Percentiles rank a stretch among this genome's conserved stretches.
These are phyloP conservation scores for Yamadazyma atmosphaerica DNA, from an alignment of 1,139 yeast genomes.

Conservation along the genomic window DNA sequence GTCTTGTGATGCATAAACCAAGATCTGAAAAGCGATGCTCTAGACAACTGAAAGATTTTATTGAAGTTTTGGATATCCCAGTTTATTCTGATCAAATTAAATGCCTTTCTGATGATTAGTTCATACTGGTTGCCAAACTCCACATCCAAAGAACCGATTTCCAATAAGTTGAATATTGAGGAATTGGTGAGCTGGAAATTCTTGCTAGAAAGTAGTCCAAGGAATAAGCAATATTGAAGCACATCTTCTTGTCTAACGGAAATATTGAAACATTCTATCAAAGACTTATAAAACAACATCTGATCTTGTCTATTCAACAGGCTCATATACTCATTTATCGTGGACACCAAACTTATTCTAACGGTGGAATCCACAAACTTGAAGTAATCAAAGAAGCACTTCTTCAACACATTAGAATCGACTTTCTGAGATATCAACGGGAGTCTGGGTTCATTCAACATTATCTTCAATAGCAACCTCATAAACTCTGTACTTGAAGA, in stretches of 20 bases:
- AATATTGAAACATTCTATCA: slow-evolving; percentile 28
- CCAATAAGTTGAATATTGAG: slow-evolving; percentile 42
- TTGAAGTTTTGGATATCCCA: slow-evolving; percentile 16
- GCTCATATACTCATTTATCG: slow-evolving; percentile 6
- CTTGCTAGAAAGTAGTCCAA: slow-evolving; percentile 28
- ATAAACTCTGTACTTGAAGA: slow-evolving; percentile 6
- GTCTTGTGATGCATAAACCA: slow-evolving; percentile 40
- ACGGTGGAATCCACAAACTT: slow-evolving; percentile 17
- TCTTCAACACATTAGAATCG: slow-evolving; percentile 9
- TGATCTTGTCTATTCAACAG: slow-evolving; percentile 16
- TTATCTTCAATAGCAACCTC: slow-evolving; percentile 7
- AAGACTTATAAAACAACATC: slow-evolving; percentile 27
- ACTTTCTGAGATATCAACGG: neutral
- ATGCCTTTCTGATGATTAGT: slow-evolving; percentile 26
- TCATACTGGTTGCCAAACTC: slow-evolving; percentile 1
- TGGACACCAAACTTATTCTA: slow-evolving; percentile 10
- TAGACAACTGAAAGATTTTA: slow-evolving; percentile 28
- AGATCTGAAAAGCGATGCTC: slow-evolving; percentile 35
- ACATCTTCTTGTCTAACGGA: slow-evolving; percentile 3
- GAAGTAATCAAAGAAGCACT: slow-evolving; percentile 20
- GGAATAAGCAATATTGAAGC: slow-evolving; percentile 38
- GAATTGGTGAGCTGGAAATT: slow-evolving; percentile 30
- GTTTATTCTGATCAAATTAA: slow-evolving; percentile 21
- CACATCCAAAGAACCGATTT: slow-evolving; percentile 30
- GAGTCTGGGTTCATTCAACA: neutral